Evolutionary conservation across 2,329 filamentous ascomycete species (phyloP), one percentile per base, ranked within the genome.

Genomic region (Reticulascus tulasneorum): DNA sequence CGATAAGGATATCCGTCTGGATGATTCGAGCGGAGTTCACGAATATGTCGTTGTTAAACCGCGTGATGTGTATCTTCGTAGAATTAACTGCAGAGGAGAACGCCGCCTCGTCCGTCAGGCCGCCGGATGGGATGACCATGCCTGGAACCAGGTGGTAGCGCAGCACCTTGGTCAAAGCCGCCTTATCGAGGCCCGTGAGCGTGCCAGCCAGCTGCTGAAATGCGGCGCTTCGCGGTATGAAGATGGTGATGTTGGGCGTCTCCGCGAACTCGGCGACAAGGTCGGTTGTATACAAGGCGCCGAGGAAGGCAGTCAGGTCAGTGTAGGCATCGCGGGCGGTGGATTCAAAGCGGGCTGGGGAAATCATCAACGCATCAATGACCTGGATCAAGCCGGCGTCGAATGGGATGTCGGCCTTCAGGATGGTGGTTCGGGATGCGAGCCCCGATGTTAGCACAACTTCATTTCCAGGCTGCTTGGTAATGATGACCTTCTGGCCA

Each of bases 21-120:
- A 72, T 56, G 20, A 80, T 59, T 46, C 68, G 63, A 7, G 73
- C 73, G 16, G 66, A 62, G 58, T 77, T 73, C 47, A 74, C 56
- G 44, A 63, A 74, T 49, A 66, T 73, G 45, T 64, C 63, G 32
- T 65, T 63, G 23, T 62, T 44, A 29, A 30, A 39, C 7, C 37
- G 28, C 13, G 41, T 46, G n/a, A 44, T 27, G n/a, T 30, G 15
- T 13, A 46, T 3, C 11, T 16, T 29, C 20, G 31, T 33, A 1
- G 26, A 29, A 7, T 21, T 30, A 7, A 33, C 38, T 4, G 31
- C 44, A 4, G 44, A 44, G 12, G 5, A 22, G 12, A 42, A 27
- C 16, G 18, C 15, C 12, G 41, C 33, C 8, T 25, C 32, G 27
- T 41, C 32, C 4, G 23, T 3, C 10, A 46, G 29, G 4, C 26